Percentiles rank a stretch among this genome's conserved stretches.
These are phyloP conservation scores for Diutina neorugosa DNA, from an alignment of 1,139 yeast species.

Conservation along the genomic window DNA sequence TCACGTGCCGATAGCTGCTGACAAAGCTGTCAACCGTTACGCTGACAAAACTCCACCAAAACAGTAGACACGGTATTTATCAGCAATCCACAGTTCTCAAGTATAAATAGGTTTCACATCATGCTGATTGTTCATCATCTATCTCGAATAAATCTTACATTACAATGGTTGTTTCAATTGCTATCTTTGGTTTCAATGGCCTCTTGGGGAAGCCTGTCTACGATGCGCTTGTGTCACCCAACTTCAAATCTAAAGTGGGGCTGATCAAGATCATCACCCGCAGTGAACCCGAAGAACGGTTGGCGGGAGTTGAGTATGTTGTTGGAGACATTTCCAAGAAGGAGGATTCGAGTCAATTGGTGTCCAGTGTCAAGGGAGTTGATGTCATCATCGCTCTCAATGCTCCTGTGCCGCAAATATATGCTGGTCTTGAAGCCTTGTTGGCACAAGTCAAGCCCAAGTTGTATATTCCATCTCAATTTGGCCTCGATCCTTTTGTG, in stretches of 20 bases:
- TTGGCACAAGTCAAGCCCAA: constrained; percentile 33
- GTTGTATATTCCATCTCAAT: constrained; percentile 51
- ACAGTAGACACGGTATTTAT: too few relatives aligned
- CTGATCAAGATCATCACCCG: constrained; percentile 44
- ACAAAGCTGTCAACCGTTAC: too few relatives aligned
- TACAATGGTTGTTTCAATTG: constrained; percentile 15
- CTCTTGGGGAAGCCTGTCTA: constrained; percentile 35
- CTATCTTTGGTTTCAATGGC: constrained; percentile 44
- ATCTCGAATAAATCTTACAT: too few relatives aligned
- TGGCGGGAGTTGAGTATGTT: constrained; percentile 23
- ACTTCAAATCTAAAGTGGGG: constrained; percentile 29
- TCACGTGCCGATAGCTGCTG: too few relatives aligned
- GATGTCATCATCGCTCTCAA: constrained; percentile 41
- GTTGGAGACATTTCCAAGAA: constrained; percentile 17
- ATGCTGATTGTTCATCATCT: too few relatives aligned
- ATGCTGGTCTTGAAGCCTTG: constrained; percentile 19
- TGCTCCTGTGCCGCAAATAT: constrained; percentile 17
- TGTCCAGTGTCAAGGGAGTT: constrained; percentile 29
- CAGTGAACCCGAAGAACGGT: constrained; percentile 18
- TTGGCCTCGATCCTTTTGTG: constrained; percentile 30
- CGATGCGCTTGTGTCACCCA: constrained; percentile 26
- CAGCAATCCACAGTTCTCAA: too few relatives aligned
- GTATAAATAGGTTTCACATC: too few relatives aligned
- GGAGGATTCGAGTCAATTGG: constrained; percentile 11
- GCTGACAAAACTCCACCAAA: too few relatives aligned